Conservation (phyloP, 2,329 filamentous ascomycete species). For the Neofusicoccum sp. region DNA sequence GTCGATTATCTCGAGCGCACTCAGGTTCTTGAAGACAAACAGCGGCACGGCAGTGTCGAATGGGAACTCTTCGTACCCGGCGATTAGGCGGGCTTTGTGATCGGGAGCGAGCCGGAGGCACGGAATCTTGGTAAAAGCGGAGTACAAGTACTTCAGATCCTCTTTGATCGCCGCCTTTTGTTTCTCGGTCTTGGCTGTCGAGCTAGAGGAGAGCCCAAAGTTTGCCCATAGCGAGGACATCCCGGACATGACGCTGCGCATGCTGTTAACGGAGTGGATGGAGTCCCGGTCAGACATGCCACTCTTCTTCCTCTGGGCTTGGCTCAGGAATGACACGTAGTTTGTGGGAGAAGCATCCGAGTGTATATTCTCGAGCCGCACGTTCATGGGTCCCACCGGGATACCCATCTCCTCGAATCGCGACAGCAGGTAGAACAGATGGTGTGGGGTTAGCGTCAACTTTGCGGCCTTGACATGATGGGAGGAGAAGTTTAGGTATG, state of each 20-base stretch:
- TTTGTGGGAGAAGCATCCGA: constrained; percentile 81
- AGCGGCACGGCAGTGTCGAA: constrained; percentile 96
- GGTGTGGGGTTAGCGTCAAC: constrained; percentile 88
- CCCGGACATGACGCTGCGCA: constrained; percentile 94
- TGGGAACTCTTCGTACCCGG: constrained; percentile 94
- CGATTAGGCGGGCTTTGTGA: constrained; percentile 83
- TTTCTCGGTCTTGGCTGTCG: constrained; percentile 79
- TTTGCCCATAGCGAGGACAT: constrained; percentile 93
- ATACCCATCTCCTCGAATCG: constrained; percentile 92
- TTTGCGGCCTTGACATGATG: constrained; percentile 85
- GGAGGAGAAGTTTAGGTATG: constrained; percentile 79
- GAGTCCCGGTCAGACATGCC: constrained; percentile 82
- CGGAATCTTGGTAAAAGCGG: constrained; percentile 96
- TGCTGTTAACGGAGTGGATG: constrained; percentile 92
- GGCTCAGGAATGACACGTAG: constrained; percentile 92
- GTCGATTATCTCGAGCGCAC: constrained; percentile 88
- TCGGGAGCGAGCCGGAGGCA: constrained; percentile 89
- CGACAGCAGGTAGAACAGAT: constrained; percentile 93
- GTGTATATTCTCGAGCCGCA: constrained; percentile 91
- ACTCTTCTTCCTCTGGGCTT: constrained; percentile 76
- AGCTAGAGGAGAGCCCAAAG: constrained; percentile 78
- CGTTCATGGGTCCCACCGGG: constrained; percentile 90
- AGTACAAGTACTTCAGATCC: constrained; percentile 95
- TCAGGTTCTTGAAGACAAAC: constrained; percentile 96
- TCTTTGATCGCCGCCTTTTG: constrained; percentile 81